Base-by-base conservation (phyloP, 345 rosid genomes). In the Ceriops tagal region DNA sequence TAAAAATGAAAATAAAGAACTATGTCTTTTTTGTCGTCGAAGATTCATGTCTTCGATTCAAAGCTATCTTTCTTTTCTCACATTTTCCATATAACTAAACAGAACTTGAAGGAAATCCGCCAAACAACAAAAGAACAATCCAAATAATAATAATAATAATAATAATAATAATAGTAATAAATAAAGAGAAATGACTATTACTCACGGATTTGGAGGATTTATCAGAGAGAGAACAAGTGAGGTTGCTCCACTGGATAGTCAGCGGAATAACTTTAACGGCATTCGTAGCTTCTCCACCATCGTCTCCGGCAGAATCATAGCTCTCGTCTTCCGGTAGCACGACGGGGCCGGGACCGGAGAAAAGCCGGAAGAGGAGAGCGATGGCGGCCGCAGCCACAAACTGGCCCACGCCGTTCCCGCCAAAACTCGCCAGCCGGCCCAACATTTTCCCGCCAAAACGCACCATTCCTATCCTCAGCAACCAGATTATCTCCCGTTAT, bases 171-270 rank as follows among this genome's bases (percentile, higher is more conserved):
- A 6, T 34, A 39, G 11, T 9, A 39, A 39, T 1, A 2, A 43
- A 13, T 2, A 13, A 11, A 61, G 11, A 3, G 61, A 20, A 13
- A 32, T 28, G 30, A 28, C 30, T 28, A 7, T 55, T 16, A 57
- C 91, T 86, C 73, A 93, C 99, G 49, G 88, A 83, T 83, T 88
- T 84, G 28, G 86, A 83, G 39, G 85, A 80, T 82, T 89, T 88
- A 73, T 87, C 96, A 43, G 93, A 80, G 75, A 95, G 84, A 24
- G 93, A 89, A 81, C 97, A 95, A 5, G 86, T 91, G 79, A 95
- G 83, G 80, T 80, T 87, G 72, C 82, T 80, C 99, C 99, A 89
- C 34, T 86, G 80, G 71, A 95, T 89, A 37, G 88, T 86, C 70
- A 92, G 87, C 62, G 96, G 93, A n/a, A 75, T 73, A 70, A 95